Evolutionary conservation across 805 yeast genomes (phyloP).

Genomic region (Brettanomyces sp.): DNA sequence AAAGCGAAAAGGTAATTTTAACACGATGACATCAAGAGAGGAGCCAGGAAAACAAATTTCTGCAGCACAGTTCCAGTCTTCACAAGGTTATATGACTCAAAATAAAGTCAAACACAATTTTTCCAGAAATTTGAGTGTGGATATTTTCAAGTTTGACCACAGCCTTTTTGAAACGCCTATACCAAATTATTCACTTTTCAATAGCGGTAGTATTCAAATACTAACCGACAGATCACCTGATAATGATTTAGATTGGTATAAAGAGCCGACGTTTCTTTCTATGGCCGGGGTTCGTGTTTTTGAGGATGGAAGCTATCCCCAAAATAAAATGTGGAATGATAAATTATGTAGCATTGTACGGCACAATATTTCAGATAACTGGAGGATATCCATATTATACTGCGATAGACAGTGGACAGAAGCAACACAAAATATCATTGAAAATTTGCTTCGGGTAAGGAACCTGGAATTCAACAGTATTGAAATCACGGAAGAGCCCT

Average conservation of each 20-base stretch:
- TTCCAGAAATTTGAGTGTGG: background rate
- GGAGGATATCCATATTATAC: background rate
- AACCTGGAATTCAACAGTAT: background rate
- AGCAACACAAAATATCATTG: background rate
- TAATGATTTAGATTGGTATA: constrained; percentile 2
- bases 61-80: too few species aligned
- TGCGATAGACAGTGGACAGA: background rate
- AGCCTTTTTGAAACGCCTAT: constrained; percentile 39
- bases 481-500: background rate
- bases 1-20: too few species aligned
- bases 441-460: background rate
- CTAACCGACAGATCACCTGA: background rate
- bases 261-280: background rate
- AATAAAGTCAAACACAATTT: background rate
- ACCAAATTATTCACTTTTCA: constrained; percentile 23
- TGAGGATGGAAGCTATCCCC: too few species aligned
- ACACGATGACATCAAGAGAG: too few species aligned
- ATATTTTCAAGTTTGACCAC: constrained; percentile 40
- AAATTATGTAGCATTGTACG: background rate
- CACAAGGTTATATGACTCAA: background rate
- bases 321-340: background rate
- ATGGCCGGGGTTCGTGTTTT: too few species aligned
- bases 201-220: background rate
- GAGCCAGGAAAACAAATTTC: too few species aligned
- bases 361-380: background rate